A percentile compares a stretch with the other conserved stretches of the same genome.
phyloP scores from a whole-genome alignment of 1,284 basidiomycete species.

The Schizophyllum commune region DNA sequence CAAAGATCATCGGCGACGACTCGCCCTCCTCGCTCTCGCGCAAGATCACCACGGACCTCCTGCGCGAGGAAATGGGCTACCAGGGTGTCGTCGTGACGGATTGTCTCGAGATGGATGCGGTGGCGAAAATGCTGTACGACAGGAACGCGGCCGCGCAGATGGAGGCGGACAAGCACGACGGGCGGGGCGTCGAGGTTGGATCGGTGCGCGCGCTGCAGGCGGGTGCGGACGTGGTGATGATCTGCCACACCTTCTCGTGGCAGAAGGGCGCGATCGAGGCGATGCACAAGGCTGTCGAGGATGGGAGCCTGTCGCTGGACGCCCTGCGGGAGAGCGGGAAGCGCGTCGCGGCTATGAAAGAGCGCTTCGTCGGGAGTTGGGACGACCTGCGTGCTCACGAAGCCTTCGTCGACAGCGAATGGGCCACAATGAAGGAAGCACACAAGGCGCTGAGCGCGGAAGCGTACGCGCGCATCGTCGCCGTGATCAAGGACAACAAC shows the following conservation, averaged over 20 bases:
- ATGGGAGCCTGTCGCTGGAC: constrained; percentile 31
- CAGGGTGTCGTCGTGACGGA: constrained; percentile 56
- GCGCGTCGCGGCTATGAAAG: constrained; percentile 44
- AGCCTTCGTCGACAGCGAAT: constrained; percentile 17
- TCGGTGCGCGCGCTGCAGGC: constrained; percentile 49
- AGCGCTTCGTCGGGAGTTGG: constrained; percentile 40
- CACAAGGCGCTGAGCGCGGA: constrained; percentile 34
- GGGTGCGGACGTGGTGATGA: constrained; percentile 63
- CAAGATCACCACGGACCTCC: constrained; percentile 42
- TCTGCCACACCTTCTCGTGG: constrained; percentile 50
- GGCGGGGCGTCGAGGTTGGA: constrained; percentile 43
- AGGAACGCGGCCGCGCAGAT: not conserved
- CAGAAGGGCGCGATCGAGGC: constrained; percentile 47
- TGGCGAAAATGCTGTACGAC: constrained; percentile 26
- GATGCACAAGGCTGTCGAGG: constrained; percentile 39
- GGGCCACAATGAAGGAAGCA: constrained; percentile 28
- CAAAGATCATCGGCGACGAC: constrained; percentile 41
- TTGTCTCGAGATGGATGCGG: constrained; percentile 66
- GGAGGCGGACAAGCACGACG: constrained; percentile 16
- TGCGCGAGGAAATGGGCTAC: constrained; percentile 42
- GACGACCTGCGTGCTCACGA: constrained; percentile 25
- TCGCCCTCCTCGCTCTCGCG: constrained; percentile 51
- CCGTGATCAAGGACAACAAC: constrained; percentile 35
- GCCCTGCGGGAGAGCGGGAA: constrained; percentile 33
- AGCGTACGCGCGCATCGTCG: constrained; percentile 40